A percentile compares a stretch with the other conserved stretches of the same genome.
phyloP scores from a whole-genome alignment of 2,329 filamentous ascomycete genomes.

The Trichoderma hamatum region DNA sequence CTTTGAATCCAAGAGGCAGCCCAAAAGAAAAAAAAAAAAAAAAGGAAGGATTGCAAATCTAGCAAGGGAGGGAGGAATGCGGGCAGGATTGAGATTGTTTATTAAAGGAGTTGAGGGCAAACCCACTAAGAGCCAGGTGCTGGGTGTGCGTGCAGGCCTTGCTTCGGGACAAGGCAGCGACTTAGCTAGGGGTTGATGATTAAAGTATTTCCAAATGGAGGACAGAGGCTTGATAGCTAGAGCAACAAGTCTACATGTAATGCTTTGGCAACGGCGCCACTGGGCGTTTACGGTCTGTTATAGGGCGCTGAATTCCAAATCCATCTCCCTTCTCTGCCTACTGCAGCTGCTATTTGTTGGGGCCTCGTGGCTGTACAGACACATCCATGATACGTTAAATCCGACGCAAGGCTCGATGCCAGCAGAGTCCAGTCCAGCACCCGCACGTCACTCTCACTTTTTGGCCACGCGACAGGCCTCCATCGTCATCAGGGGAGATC shows the following conservation, averaged over 20 bases:
- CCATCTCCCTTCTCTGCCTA: no score
- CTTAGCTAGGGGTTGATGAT: background rate
- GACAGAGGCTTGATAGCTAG: background rate
- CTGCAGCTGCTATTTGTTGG: background rate
- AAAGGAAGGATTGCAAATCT: background rate
- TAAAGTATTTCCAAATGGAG: background rate
- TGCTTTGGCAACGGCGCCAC: background rate
- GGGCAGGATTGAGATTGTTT: conserved; percentile 6
- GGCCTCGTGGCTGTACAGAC: background rate
- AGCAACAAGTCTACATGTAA: background rate
- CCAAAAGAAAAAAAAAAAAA: background rate
- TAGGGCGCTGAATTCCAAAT: background rate
- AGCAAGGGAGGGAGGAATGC: conserved; percentile 7
- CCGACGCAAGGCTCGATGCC: background rate
- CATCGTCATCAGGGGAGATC: conserved; percentile 27
- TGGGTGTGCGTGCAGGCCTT: no score
- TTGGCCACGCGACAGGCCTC: conserved; percentile 27
- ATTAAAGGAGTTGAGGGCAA: conserved; percentile 22
- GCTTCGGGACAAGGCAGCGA: conserved; percentile 9
- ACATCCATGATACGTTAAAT: background rate
- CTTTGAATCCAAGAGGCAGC: background rate
- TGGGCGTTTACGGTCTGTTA: background rate
- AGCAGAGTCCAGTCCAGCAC: background rate
- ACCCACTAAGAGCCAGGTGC: conserved; percentile 4
- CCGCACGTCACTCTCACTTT: conserved; percentile 18